phyloP scores from a whole-genome alignment of 306 rosid species.

The Cicer cuneatum region DNA sequence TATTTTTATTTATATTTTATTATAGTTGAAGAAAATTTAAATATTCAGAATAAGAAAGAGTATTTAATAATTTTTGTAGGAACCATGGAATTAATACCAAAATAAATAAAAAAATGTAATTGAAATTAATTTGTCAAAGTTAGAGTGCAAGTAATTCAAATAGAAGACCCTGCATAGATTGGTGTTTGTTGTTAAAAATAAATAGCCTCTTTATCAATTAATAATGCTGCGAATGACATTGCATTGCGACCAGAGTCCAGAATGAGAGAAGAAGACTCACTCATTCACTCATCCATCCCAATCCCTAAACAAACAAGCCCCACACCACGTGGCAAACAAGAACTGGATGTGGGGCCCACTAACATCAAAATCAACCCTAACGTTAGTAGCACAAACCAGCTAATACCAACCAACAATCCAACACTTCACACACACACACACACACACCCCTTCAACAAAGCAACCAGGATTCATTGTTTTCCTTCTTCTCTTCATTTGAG shows the following conservation, averaged over 20 bases:
- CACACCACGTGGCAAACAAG: slow-evolving; percentile 47
- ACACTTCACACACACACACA: not conserved
- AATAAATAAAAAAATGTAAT: too few species aligned
- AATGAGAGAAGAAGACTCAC: slow-evolving; percentile 30
- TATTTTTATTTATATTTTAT: too few species aligned
- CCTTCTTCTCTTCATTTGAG: not conserved
- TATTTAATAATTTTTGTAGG: too few species aligned
- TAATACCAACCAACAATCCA: slow-evolving; percentile 13
- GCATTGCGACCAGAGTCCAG: slow-evolving; percentile 21
- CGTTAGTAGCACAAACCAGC: slow-evolving; percentile 26
- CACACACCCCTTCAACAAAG: not conserved
- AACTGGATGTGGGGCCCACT: slow-evolving; percentile 19
- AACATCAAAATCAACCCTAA: slow-evolving; percentile 41
- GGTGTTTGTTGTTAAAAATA: slow-evolving; percentile 35
- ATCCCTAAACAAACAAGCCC: slow-evolving; percentile 30
- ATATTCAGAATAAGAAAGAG: too few species aligned
- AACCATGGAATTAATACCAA: too few species aligned
- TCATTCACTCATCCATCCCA: not conserved
- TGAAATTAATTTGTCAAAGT: not conserved
- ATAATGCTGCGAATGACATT: slow-evolving; percentile 28
- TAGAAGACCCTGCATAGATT: not conserved
- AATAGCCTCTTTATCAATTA: slow-evolving; percentile 15
- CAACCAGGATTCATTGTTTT: not conserved
- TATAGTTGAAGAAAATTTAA: too few species aligned
- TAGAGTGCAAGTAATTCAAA: not conserved